Conservation (phyloP, 139 green algal species). For the Haematococcus lacustris region DNA sequence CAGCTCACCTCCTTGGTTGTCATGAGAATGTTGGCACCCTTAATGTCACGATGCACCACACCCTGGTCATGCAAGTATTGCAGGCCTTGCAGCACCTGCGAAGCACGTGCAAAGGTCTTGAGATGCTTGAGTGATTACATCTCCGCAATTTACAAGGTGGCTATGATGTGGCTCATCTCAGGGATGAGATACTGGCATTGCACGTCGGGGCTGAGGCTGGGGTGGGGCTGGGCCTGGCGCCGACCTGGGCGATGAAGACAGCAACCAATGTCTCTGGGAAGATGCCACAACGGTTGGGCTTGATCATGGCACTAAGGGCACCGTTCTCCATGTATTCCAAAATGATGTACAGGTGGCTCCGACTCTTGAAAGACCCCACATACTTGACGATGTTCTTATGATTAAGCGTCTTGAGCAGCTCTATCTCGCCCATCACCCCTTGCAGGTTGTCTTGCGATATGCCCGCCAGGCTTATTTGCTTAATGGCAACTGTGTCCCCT, state of each 20-base stretch:
- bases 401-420: constrained; percentile 85
- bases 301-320: constrained; percentile 75
- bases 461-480: constrained; percentile 76
- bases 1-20: constrained; percentile 75
- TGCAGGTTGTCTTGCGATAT: constrained; percentile 56
- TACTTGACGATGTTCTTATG: constrained; percentile 98
- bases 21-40: constrained; percentile 92
- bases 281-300: constrained; percentile 81
- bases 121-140: constrained; percentile 1
- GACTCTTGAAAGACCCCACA: constrained; percentile 83
- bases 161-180: not conserved
- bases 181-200: no score
- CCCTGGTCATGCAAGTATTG: constrained; percentile 78
- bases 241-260: constrained; percentile 88
- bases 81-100: constrained; percentile 18
- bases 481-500: constrained; percentile 87
- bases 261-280: constrained; percentile 84
- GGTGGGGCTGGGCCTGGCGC: no score
- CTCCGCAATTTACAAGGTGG: not conserved
- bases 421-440: constrained; percentile 78
- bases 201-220: no score
- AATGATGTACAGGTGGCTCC: constrained; percentile 92
- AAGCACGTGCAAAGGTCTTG: constrained; percentile 47
- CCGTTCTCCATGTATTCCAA: constrained; percentile 96
- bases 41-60: constrained; percentile 93